Percentiles rank a stretch among this genome's conserved stretches.
phyloP scores from a whole-genome alignment of 1,284 basidiomycete species.

The Tilletia horrida region DNA sequence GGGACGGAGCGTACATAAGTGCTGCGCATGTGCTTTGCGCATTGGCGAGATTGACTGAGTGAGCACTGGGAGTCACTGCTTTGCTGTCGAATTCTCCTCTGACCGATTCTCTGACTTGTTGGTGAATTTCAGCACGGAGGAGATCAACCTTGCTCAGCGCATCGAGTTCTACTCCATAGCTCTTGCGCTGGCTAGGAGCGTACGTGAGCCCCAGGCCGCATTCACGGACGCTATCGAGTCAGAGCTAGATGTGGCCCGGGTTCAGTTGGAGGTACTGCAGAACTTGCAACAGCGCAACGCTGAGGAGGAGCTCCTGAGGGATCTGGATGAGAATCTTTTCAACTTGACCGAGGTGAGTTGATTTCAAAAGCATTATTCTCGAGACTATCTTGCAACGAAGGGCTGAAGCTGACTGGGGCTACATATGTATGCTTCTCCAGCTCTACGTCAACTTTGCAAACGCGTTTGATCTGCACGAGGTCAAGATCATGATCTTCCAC shows the following conservation, averaged over 20 bases:
- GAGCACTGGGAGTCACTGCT: conserved; percentile 48
- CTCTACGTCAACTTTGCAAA: conserved; percentile 85
- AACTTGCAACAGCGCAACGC: conserved; percentile 52
- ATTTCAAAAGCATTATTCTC: neutral
- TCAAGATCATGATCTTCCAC: conserved; percentile 86
- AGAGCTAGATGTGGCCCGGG: conserved; percentile 91
- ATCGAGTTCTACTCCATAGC: conserved; percentile 63
- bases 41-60: conserved; percentile 83
- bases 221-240: conserved; percentile 84
- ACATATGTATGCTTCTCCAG: conserved; percentile 57
- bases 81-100: neutral
- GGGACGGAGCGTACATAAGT: conserved; percentile 64
- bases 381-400: neutral
- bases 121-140: conserved; percentile 16
- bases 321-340: conserved; percentile 59
- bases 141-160: conserved; percentile 41
- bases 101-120: neutral
- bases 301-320: conserved; percentile 60
- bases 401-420: conserved; percentile 21
- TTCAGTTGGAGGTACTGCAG: conserved; percentile 73
- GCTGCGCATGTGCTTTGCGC: conserved; percentile 83
- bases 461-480: conserved; percentile 75
- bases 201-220: conserved; percentile 23
- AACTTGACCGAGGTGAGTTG: conserved; percentile 59
- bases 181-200: conserved; percentile 80